Percentiles rank a stretch among this genome's conserved stretches.
These are phyloP conservation scores for Aegilops speltoides DNA, from an alignment of 176 grass and related monocot species.

Conservation along the genomic window DNA sequence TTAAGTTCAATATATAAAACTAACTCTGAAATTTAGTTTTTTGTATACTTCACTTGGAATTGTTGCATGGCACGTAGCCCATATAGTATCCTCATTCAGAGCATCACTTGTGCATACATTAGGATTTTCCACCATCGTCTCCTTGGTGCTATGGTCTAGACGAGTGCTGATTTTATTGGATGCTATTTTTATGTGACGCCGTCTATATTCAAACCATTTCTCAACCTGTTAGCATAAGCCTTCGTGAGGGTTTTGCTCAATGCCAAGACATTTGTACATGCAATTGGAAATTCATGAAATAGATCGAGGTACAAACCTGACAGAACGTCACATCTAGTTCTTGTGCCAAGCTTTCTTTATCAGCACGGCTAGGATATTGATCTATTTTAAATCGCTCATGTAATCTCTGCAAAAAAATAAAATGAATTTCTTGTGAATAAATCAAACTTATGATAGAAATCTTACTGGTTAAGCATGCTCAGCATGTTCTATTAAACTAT, in stretches of 20 bases:
- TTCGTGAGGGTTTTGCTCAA: background rate
- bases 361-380: slow-evolving; percentile 36
- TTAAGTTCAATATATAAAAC: too few species aligned
- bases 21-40: too few species aligned
- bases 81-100: too few species aligned
- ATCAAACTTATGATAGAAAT: background rate
- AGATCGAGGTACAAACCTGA: slow-evolving; percentile 24
- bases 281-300: slow-evolving; percentile 4
- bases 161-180: too few species aligned
- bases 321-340: slow-evolving; percentile 43
- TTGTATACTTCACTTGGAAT: too few species aligned
- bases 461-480: background rate
- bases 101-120: too few species aligned
- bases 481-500: background rate
- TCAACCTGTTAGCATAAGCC: background rate
- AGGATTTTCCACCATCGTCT: too few species aligned
- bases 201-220: too few species aligned
- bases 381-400: slow-evolving; percentile 39
- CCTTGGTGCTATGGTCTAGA: too few species aligned
- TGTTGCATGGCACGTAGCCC: too few species aligned
- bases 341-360: slow-evolving; percentile 49
- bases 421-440: background rate
- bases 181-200: too few species aligned
- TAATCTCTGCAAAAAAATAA: slow-evolving; percentile 34
- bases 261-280: background rate